Evolutionary conservation across 208 protist genomes (phyloP).

Genomic region (Trypanosoma caninum): DNA sequence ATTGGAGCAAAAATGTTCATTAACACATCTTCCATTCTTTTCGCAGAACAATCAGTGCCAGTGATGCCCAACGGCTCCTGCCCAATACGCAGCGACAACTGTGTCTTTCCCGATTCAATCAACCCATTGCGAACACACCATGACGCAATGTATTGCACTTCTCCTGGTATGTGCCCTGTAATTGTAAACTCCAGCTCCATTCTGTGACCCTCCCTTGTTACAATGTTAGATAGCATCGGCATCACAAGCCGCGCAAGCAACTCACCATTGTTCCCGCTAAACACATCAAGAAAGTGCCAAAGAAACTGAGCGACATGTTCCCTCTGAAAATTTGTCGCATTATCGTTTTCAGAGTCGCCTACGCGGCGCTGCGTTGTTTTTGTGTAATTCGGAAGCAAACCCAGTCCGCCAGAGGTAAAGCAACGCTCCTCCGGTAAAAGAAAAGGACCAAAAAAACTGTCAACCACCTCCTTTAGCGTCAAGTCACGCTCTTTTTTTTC

Average conservation of each 20-base stretch:
- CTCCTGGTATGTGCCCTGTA: constrained; percentile 34
- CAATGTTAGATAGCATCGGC: constrained; percentile 37
- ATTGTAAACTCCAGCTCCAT: constrained; percentile 76
- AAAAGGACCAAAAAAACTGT: constrained; percentile 25
- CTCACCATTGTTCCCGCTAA: constrained; percentile 27
- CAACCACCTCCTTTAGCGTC: constrained; percentile 17
- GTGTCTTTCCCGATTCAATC: constrained; percentile 23
- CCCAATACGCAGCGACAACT: constrained; percentile 51
- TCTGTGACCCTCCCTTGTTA: constrained; percentile 24
- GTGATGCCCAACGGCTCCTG: constrained; percentile 18
- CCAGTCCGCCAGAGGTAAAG: constrained; percentile 49
- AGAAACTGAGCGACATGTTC: constrained; percentile 30
- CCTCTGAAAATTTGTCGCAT: constrained; percentile 20
- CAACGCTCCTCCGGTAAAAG: constrained; percentile 15
- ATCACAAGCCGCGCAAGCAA: constrained; percentile 46
- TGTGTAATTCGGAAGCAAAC: constrained; percentile 49
- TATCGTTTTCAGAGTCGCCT: constrained; percentile 16
- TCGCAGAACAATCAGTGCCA: neutral
- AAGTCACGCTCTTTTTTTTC: neutral
- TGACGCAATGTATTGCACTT: constrained; percentile 53
- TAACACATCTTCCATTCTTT: constrained; percentile 76
- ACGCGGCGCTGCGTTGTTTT: neutral
- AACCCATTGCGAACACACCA: constrained; percentile 67
- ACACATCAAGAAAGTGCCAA: constrained; percentile 44
- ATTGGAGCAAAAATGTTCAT: constrained; percentile 97